These are phyloP conservation scores for Aspergillus ochraceus DNA, from an alignment of 2,329 filamentous ascomycete genomes.

Conservation along the genomic window DNA sequence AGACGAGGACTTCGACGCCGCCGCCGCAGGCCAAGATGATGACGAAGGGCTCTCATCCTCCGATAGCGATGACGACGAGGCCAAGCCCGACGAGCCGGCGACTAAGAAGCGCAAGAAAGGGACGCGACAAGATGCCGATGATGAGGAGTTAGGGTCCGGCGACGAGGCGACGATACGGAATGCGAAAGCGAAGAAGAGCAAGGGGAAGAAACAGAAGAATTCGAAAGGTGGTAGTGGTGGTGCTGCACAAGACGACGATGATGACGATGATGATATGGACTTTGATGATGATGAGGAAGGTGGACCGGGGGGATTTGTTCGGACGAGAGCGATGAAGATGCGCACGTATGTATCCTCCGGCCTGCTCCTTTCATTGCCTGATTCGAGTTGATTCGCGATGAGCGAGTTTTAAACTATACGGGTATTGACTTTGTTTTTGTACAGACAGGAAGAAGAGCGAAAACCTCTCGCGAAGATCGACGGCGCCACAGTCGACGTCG, in stretches of 20 bases:
- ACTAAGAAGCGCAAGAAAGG: slow-evolving; percentile 41
- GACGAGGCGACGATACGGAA: slow-evolving; percentile 58
- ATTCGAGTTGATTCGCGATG: not conserved
- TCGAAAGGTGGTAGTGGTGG: slow-evolving; percentile 26
- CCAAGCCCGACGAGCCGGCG: slow-evolving; percentile 22
- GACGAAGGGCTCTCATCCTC: slow-evolving; percentile 31
- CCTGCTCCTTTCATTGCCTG: not conserved
- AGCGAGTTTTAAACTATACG: not conserved
- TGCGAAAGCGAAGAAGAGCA: slow-evolving; percentile 43
- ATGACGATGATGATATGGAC: slow-evolving; percentile 36
- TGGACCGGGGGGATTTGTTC: slow-evolving; percentile 53
- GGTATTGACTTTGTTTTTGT: slow-evolving; percentile 1
- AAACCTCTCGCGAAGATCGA: slow-evolving; percentile 49
- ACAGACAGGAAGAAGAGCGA: slow-evolving; percentile 46
- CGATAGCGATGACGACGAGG: slow-evolving; percentile 29
- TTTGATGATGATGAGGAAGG: slow-evolving; percentile 43
- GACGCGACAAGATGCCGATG: slow-evolving; percentile 26
- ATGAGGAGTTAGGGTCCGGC: slow-evolving; percentile 53
- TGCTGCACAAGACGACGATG: slow-evolving; percentile 29
- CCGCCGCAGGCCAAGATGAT: slow-evolving; percentile 26
- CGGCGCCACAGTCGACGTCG: slow-evolving; percentile 56
- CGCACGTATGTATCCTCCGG: slow-evolving; percentile 38
- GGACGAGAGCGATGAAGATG: slow-evolving; percentile 54
- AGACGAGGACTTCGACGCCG: slow-evolving; percentile 40
- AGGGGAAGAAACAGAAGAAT: slow-evolving; percentile 31